Evolutionary conservation across 176 grass and related monocot species (phyloP).

Genomic region (Saccharum officinarum): DNA sequence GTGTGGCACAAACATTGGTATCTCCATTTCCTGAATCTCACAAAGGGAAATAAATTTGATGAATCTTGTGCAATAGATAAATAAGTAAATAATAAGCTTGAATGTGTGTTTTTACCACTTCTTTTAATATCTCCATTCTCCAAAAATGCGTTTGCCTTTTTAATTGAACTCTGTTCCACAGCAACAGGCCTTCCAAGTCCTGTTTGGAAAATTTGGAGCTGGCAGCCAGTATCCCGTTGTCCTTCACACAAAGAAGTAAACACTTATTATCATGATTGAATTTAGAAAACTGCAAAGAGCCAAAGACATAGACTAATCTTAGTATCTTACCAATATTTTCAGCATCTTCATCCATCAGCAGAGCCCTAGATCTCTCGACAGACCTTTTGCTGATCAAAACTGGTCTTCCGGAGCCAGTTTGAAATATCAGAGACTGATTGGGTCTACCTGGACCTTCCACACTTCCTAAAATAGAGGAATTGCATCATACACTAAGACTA

Average conservation of each 20-base stretch:
- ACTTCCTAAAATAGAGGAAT: conserved; percentile 33
- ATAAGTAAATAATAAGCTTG: not conserved
- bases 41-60: conserved; percentile 26
- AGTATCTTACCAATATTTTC: conserved; percentile 30
- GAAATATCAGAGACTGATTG: conserved; percentile 30
- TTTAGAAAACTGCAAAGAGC: not conserved
- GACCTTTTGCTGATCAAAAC: conserved; percentile 27
- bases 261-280: conserved; percentile 6
- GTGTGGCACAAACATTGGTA: conserved; percentile 10
- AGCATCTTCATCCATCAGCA: not conserved
- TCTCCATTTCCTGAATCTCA: conserved; percentile 39
- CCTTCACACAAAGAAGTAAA: conserved; percentile 27
- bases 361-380: conserved; percentile 17
- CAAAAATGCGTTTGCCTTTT: conserved; percentile 60
- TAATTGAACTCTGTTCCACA: conserved; percentile 51
- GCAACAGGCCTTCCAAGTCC: conserved; percentile 56
- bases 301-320: conserved; percentile 19
- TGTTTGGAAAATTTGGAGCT: conserved; percentile 64
- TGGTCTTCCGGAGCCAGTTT: conserved; percentile 29
- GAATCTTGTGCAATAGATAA: conserved; percentile 23
- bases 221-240: conserved; percentile 28
- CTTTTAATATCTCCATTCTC: conserved; percentile 22
- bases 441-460: conserved; percentile 11
- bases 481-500: not conserved
- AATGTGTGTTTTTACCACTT: conserved; percentile 31